Conservation (phyloP, 2,329 filamentous ascomycete species). For the Exophiala spinifera region DNA sequence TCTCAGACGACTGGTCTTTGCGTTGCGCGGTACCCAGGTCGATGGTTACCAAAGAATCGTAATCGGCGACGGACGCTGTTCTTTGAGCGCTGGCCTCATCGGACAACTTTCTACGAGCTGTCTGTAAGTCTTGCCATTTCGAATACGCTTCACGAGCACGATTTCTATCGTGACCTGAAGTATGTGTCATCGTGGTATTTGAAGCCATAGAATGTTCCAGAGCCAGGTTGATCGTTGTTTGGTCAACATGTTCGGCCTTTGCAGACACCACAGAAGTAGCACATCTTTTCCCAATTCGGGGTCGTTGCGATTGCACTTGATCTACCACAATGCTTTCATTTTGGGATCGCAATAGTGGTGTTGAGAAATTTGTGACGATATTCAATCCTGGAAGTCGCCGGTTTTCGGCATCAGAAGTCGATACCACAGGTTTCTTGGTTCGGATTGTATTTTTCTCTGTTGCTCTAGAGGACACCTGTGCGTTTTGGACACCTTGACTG, state of each 20-base stretch:
- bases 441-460: slow-evolving; percentile 1
- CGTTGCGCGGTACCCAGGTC: background rate
- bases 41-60: background rate
- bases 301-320: slow-evolving; percentile 24
- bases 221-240: background rate
- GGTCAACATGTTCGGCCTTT: slow-evolving; percentile 22
- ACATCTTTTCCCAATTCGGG: slow-evolving; percentile 17
- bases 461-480: background rate
- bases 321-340: slow-evolving; percentile 22
- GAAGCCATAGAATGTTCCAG: background rate
- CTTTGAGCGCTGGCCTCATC: background rate
- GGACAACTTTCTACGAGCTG: slow-evolving; percentile 7
- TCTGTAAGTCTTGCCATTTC: slow-evolving; percentile 11
- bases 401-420: background rate
- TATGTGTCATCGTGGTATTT: too few relatives aligned
- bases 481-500: slow-evolving; percentile 14
- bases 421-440: background rate
- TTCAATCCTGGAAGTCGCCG: slow-evolving; percentile 40
- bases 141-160: background rate
- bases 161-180: background rate
- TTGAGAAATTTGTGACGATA: slow-evolving; percentile 42
- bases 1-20: slow-evolving; percentile 40
- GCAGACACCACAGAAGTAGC: slow-evolving; percentile 23
- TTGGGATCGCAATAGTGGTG: slow-evolving; percentile 13
- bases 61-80: background rate